phyloP scores from a whole-genome alignment of 805 yeast genomes.

The Wickerhamiella australiensis region DNA sequence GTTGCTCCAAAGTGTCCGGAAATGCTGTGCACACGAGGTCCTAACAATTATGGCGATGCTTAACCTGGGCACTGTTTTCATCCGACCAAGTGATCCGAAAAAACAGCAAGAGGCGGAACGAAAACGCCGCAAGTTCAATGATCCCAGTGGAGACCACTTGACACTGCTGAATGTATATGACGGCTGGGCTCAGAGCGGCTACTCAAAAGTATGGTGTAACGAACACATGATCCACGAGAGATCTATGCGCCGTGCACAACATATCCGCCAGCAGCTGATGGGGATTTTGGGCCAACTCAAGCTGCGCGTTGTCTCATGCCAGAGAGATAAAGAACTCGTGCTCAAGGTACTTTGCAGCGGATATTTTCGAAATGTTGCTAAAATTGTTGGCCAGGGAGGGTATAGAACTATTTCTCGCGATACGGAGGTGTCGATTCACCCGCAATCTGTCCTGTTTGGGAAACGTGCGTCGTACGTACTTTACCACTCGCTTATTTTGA shows the following conservation, averaged over 20 bases:
- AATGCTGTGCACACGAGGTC: constrained; percentile 54
- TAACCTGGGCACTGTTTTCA: constrained; percentile 62
- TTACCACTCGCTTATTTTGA: constrained; percentile 72
- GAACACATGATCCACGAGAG: constrained; percentile 73
- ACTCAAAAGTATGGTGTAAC: constrained; percentile 67
- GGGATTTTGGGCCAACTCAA: constrained; percentile 32
- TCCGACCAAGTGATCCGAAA: constrained; percentile 51
- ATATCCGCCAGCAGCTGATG: constrained; percentile 58
- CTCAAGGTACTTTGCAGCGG: constrained; percentile 54
- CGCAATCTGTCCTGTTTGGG: constrained; percentile 63
- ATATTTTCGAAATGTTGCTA: constrained; percentile 54
- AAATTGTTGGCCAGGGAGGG: constrained; percentile 45
- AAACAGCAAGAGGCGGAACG: constrained; percentile 50
- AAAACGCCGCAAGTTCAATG: constrained; percentile 43
- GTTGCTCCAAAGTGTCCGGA: constrained; percentile 48
- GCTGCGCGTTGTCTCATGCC: constrained; percentile 21
- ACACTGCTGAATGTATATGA: constrained; percentile 61
- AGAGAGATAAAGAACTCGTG: constrained; percentile 28
- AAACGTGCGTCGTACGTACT: constrained; percentile 67
- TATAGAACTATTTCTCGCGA: constrained; percentile 30
- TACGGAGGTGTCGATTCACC: constrained; percentile 61
- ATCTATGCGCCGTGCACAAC: constrained; percentile 53
- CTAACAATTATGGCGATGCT: constrained; percentile 72
- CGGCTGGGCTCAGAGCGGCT: constrained; percentile 61
- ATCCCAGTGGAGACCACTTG: constrained; percentile 64